Conservation (phyloP, 2,329 filamentous ascomycete species). For the Colletotrichum sansevieriae region DNA sequence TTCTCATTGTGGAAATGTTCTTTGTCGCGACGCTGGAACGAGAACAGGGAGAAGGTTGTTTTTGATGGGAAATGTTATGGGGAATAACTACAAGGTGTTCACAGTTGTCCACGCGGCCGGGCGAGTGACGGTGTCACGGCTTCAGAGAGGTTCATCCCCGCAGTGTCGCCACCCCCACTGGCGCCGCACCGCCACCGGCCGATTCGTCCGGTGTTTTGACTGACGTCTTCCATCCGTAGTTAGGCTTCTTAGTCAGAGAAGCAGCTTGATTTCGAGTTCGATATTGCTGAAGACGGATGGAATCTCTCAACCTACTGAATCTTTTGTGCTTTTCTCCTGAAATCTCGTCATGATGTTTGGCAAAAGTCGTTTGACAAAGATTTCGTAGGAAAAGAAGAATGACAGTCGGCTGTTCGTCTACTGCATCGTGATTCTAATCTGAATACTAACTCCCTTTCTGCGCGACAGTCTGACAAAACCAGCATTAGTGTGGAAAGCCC, state of each 20-base stretch:
- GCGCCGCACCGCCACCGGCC: constrained; percentile 28
- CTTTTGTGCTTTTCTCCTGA: too few species aligned
- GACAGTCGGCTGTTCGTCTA: too few species aligned
- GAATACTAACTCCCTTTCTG: too few species aligned
- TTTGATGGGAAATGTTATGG: background rate
- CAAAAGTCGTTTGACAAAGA: too few species aligned
- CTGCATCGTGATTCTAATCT: too few species aligned
- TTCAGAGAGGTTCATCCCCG: constrained; percentile 24
- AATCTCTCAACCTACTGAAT: too few species aligned
- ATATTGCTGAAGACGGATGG: too few species aligned
- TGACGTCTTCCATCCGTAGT: constrained; percentile 26
- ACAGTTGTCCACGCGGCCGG: background rate
- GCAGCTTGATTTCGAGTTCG: too few species aligned
- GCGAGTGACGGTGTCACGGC: constrained; percentile 17
- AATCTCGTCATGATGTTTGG: too few species aligned
- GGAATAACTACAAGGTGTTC: background rate
- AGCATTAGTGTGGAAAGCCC: too few species aligned
- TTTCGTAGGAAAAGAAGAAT: too few species aligned
- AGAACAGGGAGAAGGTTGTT: background rate
- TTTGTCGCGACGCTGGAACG: background rate
- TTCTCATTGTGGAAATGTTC: constrained; percentile 11
- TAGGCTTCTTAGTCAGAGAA: constrained; percentile 1
- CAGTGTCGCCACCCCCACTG: constrained; percentile 27
- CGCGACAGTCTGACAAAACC: too few species aligned
- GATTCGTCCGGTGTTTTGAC: constrained; percentile 17